A percentile compares a stretch with the other conserved stretches of the same genome.
These are phyloP conservation scores for Botrytis elliptica DNA, from an alignment of 2,329 filamentous ascomycete genomes.

Conservation along the genomic window DNA sequence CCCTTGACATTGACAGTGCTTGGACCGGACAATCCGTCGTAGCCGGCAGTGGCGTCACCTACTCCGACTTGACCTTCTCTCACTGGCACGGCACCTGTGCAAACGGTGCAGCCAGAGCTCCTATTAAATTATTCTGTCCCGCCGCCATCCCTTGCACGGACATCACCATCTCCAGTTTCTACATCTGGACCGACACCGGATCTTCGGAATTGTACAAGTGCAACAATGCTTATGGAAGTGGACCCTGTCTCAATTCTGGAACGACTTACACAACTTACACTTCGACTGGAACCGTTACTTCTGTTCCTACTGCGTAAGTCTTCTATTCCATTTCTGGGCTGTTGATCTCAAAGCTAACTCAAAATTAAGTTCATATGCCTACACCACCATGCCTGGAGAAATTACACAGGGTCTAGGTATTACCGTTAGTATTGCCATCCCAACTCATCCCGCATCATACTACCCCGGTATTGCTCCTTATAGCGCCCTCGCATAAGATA, in stretches of 20 bases:
- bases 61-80: conserved; percentile 51
- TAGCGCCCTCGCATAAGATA: conserved; percentile 22
- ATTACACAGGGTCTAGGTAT: conserved; percentile 28
- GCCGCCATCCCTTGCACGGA: conserved; percentile 52
- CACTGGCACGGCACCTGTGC: conserved; percentile 57
- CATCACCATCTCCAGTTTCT: conserved; percentile 51
- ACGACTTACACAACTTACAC: conserved; percentile 25
- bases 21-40: conserved; percentile 48
- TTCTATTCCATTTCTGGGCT: neutral
- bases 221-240: conserved; percentile 49
- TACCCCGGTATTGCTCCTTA: conserved; percentile 26
- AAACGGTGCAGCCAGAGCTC: conserved; percentile 45
- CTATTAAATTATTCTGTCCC: conserved; percentile 53
- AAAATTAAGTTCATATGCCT: conserved; percentile 23
- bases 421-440: conserved; percentile 28
- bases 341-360: neutral
- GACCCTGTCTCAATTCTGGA: conserved; percentile 45
- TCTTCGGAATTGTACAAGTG: conserved; percentile 46
- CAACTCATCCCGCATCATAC: conserved; percentile 28
- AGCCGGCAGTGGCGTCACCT: conserved; percentile 51
- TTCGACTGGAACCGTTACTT: conserved; percentile 19
- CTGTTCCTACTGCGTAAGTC: conserved; percentile 23
- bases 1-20: conserved; percentile 54
- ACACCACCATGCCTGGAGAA: conserved; percentile 32
- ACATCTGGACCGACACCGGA: conserved; percentile 53